Evolutionary conservation across 345 rosid species (phyloP).

Genomic region (Brassica carinata): DNA sequence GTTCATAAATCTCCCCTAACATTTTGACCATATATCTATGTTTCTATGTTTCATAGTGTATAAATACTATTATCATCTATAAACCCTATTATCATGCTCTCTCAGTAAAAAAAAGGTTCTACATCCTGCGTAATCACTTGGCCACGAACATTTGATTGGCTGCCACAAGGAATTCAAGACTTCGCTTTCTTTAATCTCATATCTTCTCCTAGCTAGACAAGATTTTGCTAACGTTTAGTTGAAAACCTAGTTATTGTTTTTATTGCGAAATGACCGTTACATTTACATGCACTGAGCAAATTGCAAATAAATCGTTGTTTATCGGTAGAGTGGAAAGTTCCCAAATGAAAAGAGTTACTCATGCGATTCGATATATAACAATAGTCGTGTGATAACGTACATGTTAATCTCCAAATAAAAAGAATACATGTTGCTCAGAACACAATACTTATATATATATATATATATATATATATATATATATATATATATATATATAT

Average conservation of each 20-base stretch:
- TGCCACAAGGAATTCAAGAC: neutral
- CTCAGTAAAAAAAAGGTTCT: neutral
- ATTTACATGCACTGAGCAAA: neutral
- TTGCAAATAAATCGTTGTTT: neutral
- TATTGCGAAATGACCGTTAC: neutral
- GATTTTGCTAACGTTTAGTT: neutral
- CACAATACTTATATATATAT: neutral
- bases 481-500: too few relatives aligned
- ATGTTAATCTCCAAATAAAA: neutral
- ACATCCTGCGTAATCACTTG: neutral
- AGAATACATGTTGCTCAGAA: neutral
- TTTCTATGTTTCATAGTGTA: too few relatives aligned
- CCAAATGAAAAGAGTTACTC: neutral
- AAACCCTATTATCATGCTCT: neutral
- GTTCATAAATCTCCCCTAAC: neutral
- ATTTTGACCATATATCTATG: neutral
- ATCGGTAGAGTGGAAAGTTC: neutral
- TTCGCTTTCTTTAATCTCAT: neutral
- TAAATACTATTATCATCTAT: neutral
- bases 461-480: too few relatives aligned
- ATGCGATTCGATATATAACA: neutral
- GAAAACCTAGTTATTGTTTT: neutral
- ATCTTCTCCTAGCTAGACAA: neutral
- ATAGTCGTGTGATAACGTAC: neutral
- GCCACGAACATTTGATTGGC: neutral